Conservation (phyloP, 2,329 filamentous ascomycete genomes). For the Ophiosphaerella korrae region DNA sequence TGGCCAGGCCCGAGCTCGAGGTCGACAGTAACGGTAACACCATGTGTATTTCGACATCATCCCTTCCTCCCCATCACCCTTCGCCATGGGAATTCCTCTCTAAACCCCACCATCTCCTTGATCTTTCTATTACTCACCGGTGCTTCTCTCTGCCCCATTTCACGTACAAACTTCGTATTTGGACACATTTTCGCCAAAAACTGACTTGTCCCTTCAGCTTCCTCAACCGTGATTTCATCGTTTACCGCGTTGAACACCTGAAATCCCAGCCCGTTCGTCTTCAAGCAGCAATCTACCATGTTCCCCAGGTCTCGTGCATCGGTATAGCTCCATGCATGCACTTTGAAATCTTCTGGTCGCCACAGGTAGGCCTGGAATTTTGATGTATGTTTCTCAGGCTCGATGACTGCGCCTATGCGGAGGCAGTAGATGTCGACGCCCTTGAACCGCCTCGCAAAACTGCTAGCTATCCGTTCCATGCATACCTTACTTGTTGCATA, state of each 20-base stretch:
- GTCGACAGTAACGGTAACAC: not conserved
- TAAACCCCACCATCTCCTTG: conserved; percentile 60
- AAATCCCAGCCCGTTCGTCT: conserved; percentile 61
- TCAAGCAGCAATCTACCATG: conserved; percentile 61
- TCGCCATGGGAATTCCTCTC: conserved; percentile 61
- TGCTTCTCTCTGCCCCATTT: conserved; percentile 61
- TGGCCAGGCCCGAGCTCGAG: conserved; percentile 1
- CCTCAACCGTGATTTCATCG: conserved; percentile 58
- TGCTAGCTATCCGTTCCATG: conserved; percentile 60
- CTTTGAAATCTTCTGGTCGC: conserved; percentile 56
- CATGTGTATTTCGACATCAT: not conserved
- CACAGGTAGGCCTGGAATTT: conserved; percentile 56
- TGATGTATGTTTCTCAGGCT: conserved; percentile 60
- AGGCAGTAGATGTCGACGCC: conserved; percentile 63
- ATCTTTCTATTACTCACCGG: conserved; percentile 66
- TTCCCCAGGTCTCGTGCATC: conserved; percentile 65
- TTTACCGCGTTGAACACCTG: conserved; percentile 69
- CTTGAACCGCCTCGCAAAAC: conserved; percentile 59
- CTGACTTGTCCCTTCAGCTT: conserved; percentile 46
- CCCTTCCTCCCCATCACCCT: conserved; percentile 11
- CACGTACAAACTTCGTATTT: conserved; percentile 54
- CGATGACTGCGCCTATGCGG: conserved; percentile 64
- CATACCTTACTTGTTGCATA: conserved; percentile 65
- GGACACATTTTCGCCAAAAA: conserved; percentile 58
- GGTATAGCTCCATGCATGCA: conserved; percentile 66